Conservation (phyloP, 1,284 basidiomycete species). For the Ustilago xerochloae region DNA sequence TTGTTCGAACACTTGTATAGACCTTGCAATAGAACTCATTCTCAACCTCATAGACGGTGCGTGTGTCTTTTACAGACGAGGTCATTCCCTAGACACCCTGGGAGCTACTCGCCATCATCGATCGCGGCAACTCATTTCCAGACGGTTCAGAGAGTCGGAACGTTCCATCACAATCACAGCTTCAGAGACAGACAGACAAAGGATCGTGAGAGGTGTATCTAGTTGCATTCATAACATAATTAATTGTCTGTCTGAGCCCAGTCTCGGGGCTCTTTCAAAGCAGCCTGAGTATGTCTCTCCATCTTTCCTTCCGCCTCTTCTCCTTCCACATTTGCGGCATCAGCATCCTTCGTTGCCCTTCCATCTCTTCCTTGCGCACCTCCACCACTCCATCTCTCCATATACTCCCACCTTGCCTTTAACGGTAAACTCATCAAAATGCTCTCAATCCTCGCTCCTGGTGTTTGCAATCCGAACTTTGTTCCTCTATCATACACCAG, state of each 20-base stretch:
- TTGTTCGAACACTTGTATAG: no score
- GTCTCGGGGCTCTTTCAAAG: constrained; percentile 53
- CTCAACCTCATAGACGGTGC: no score
- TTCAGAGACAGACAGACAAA: neutral
- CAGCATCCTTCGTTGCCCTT: constrained; percentile 24
- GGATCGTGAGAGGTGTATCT: neutral
- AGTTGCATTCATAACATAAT: neutral
- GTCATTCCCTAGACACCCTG: no score
- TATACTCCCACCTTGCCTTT: constrained; percentile 66
- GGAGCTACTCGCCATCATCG: no score
- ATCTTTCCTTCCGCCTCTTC: constrained; percentile 25
- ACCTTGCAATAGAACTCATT: no score
- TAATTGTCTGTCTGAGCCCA: constrained; percentile 39
- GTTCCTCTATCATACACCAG: constrained; percentile 67
- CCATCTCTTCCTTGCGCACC: constrained; percentile 52
- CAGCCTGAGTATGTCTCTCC: constrained; percentile 49
- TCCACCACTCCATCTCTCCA: constrained; percentile 58
- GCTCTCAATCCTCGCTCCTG: constrained; percentile 67
- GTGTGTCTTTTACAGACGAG: no score
- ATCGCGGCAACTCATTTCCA: no score
- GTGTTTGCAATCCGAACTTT: constrained; percentile 67
- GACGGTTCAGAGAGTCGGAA: neutral
- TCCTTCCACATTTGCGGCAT: constrained; percentile 5
- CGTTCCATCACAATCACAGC: neutral
- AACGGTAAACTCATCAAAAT: constrained; percentile 67